A percentile compares a stretch with the other conserved stretches of the same genome.
Conservation (phyloP, 345 rosid genomes). For the Draba incana region DNA sequence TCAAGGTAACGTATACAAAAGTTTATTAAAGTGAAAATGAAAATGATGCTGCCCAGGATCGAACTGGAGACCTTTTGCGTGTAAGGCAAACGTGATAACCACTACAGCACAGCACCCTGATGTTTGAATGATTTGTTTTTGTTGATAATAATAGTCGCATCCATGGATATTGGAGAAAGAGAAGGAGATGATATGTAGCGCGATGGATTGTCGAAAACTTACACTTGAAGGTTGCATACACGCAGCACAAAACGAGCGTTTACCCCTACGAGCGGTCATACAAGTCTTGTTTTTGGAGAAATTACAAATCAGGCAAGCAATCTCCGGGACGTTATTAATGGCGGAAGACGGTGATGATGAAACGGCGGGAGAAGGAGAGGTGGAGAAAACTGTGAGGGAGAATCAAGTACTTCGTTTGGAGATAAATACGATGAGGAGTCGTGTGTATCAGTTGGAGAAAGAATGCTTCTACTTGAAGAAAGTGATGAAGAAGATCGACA, state of each 20-base stretch:
- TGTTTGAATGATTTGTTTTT: background rate
- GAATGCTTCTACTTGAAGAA: constrained; percentile 76
- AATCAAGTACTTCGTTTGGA: constrained; percentile 80
- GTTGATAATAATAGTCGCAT: constrained; percentile 49
- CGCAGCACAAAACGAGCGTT: constrained; percentile 91
- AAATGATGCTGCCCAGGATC: constrained; percentile 31
- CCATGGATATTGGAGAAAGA: constrained; percentile 71
- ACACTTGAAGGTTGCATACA: constrained; percentile 91
- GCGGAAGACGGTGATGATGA: constrained; percentile 17
- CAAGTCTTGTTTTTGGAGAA: constrained; percentile 84
- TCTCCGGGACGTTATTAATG: constrained; percentile 58
- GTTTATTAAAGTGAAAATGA: background rate
- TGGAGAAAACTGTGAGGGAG: constrained; percentile 66
- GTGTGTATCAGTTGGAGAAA: constrained; percentile 75
- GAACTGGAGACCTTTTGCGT: constrained; percentile 43
- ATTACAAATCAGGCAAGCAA: constrained; percentile 73
- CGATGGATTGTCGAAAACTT: constrained; percentile 74
- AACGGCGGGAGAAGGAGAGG: constrained; percentile 1
- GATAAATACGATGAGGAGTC: constrained; percentile 85
- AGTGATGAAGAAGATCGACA: constrained; percentile 66
- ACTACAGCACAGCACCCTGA: constrained; percentile 35
- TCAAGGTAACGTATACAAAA: constrained; percentile 54
- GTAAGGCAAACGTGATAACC: constrained; percentile 44
- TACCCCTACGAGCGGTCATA: constrained; percentile 82
- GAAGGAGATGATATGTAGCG: constrained; percentile 72